Evolutionary conservation across 2,329 filamentous ascomycete genomes (phyloP).

Genomic region (Ophiocordyceps robertsii): DNA sequence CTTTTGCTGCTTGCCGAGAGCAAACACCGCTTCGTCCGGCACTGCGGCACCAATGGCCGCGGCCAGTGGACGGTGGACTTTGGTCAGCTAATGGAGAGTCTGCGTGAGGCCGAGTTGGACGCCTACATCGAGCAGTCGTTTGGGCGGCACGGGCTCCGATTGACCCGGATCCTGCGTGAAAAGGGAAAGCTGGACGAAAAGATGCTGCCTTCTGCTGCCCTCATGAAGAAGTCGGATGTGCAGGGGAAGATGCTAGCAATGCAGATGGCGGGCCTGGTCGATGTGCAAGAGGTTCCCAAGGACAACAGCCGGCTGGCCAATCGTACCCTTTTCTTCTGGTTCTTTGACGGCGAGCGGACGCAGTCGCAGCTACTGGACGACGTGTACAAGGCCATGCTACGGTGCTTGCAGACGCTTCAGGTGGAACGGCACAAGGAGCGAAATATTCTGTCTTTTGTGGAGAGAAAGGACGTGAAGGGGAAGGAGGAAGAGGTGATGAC

Average conservation of each 20-base stretch:
- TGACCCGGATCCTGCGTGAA: conserved; percentile 73
- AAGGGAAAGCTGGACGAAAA: conserved; percentile 96
- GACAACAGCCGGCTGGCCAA: conserved; percentile 72
- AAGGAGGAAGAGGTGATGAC: conserved; percentile 71
- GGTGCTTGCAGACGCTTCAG: conserved; percentile 67
- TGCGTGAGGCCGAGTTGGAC: conserved; percentile 71
- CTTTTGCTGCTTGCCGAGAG: conserved; percentile 60
- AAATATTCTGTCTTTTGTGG: conserved; percentile 65
- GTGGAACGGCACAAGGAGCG: conserved; percentile 61
- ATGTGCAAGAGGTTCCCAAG: conserved; percentile 87
- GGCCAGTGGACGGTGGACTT: conserved; percentile 81
- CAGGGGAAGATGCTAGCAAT: conserved; percentile 75
- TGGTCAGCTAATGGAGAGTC: conserved; percentile 50
- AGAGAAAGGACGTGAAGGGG: conserved; percentile 74
- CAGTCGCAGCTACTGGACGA: conserved; percentile 61
- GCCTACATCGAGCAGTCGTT: conserved; percentile 66
- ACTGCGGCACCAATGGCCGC: conserved; percentile 47
- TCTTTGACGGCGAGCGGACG: conserved; percentile 66
- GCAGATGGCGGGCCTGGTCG: conserved; percentile 74
- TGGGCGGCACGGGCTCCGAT: conserved; percentile 61
- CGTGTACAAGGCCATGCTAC: conserved; percentile 80
- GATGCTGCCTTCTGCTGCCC: conserved; percentile 62
- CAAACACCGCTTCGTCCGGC: conserved; percentile 52
- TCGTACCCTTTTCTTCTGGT: conserved; percentile 84
- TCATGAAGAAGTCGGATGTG: conserved; percentile 77